Base-by-base conservation (phyloP, 352 stramenopile species). In the Phytophthora syringae region DNA sequence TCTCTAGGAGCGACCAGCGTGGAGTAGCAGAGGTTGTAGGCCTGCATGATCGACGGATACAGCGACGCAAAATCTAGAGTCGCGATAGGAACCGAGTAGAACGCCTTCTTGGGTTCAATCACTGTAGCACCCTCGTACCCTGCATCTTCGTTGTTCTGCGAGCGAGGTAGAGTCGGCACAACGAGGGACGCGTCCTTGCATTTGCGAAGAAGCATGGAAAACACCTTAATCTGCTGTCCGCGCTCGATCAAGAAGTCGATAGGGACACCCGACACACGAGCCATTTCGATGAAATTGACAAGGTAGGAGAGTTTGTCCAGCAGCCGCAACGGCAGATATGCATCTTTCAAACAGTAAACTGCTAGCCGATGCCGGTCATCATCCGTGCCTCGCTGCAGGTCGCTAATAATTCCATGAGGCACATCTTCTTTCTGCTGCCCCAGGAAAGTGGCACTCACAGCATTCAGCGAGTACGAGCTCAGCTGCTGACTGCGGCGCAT, bases 271-370 rank as follows among this genome's bases (percentile, higher is more conserved):
- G 93, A 99, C 42, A 99, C 98, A 74, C 98, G 91, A 11, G 98
- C 98, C 98, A 99, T 99, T 79, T 99, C 98, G 60, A 99, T 95
- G 76, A 99, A 99, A 84, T 99, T 99, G 37, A 99, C 97, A 24
- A 99, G 72, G 20, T 99, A 97, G 43, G 94, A 98, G 32, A 99
- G 88, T 68, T 99, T 99, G 55, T 99, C 93, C 70, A 99, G 97
- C 20, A 99, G 87, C 13, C 92, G 90, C 65, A 98, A 86, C 25
- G 97, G 98, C 39, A 99, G 76, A 55, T 97, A 89, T 2, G 97
- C 97, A 88, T 99, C 98, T 80, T 99, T 99, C 22, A 99, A 72
- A 86, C 98, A 99, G 83, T 99, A 99, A 7, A 99, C 95, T 20
- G 98, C 98, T 21, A 99, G 82, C 43, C 98, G 95, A 67, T 99